Conservation (phyloP, 371 early-diverging fungal genomes). For the Basidiobolus heterosporus region DNA sequence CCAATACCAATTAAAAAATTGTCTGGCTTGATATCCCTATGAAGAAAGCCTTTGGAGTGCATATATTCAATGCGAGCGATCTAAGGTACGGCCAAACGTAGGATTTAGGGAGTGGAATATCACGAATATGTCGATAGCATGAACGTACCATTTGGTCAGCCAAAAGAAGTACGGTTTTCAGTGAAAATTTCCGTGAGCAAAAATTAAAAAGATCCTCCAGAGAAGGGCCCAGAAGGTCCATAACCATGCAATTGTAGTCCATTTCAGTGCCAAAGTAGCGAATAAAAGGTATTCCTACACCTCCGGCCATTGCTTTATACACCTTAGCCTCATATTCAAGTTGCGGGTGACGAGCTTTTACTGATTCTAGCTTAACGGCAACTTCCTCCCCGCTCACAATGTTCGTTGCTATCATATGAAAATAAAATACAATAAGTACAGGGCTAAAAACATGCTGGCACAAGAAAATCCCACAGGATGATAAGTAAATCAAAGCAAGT, state of each 20-base stretch:
- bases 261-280: slow-evolving; percentile 84
- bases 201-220: slow-evolving; percentile 98
- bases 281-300: slow-evolving; percentile 91
- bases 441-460: too few species aligned
- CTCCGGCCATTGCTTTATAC: slow-evolving; percentile 84
- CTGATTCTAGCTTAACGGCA: slow-evolving; percentile 88
- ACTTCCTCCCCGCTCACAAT: slow-evolving; percentile 88
- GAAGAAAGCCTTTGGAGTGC: slow-evolving; percentile 77
- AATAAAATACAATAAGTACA: too few species aligned
- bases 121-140: too few species aligned
- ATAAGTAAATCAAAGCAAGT: too few species aligned
- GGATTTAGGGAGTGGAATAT: too few species aligned
- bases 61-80: slow-evolving; percentile 91
- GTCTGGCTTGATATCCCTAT: slow-evolving; percentile 88
- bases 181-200: slow-evolving; percentile 89
- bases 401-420: slow-evolving; percentile 27
- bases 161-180: slow-evolving; percentile 96
- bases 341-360: slow-evolving; percentile 88
- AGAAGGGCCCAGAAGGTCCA: slow-evolving; percentile 97
- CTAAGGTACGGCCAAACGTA: too few species aligned
- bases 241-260: slow-evolving; percentile 92
- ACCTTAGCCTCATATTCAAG: slow-evolving; percentile 94
- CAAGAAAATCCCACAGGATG: too few species aligned
- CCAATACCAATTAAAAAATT: slow-evolving; percentile 98
- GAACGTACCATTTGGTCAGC: slow-evolving; percentile 88